Evolutionary conservation across 768 basidiomycete species (phyloP).

Genomic region (Holtermanniella nyarrowii): DNA sequence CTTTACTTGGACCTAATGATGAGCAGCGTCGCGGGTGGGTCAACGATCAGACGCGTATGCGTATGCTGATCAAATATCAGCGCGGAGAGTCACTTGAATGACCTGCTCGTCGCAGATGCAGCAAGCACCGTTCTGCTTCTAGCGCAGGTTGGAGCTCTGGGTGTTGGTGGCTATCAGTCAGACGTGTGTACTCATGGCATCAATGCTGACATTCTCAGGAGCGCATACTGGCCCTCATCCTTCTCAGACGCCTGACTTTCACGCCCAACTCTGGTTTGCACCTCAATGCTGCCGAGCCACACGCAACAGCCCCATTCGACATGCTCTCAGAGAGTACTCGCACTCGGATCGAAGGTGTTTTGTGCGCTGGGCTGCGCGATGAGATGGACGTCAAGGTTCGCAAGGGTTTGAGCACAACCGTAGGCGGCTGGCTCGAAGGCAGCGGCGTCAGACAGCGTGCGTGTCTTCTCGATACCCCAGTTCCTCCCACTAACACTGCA

Average conservation of each 20-base stretch:
- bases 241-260: slow-evolving; percentile 27
- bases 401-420: slow-evolving; percentile 27
- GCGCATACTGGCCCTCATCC: slow-evolving; percentile 24
- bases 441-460: slow-evolving; percentile 21
- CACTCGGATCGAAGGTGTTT: slow-evolving; percentile 25
- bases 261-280: slow-evolving; percentile 18
- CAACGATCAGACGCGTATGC: not conserved
- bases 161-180: slow-evolving; percentile 30
- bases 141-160: slow-evolving; percentile 31
- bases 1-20: slow-evolving; percentile 21
- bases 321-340: slow-evolving; percentile 19
- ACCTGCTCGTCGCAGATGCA: slow-evolving; percentile 12
- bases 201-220: slow-evolving; percentile 9
- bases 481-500: not conserved
- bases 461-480: not conserved
- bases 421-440: slow-evolving; percentile 24
- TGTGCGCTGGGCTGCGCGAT: slow-evolving; percentile 29
- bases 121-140: slow-evolving; percentile 24
- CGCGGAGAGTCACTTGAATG: slow-evolving; percentile 23
- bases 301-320: slow-evolving; percentile 27
- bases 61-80: slow-evolving; percentile 3
- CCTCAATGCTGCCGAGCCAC: slow-evolving; percentile 17
- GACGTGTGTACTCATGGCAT: slow-evolving; percentile 14
- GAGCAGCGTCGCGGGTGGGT: slow-evolving; percentile 19
- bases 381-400: slow-evolving; percentile 30